Percentiles rank a stretch among this genome's conserved stretches.
phyloP scores from a whole-genome alignment of 2,329 filamentous ascomycete species.

The Aureobasidium vineae region DNA sequence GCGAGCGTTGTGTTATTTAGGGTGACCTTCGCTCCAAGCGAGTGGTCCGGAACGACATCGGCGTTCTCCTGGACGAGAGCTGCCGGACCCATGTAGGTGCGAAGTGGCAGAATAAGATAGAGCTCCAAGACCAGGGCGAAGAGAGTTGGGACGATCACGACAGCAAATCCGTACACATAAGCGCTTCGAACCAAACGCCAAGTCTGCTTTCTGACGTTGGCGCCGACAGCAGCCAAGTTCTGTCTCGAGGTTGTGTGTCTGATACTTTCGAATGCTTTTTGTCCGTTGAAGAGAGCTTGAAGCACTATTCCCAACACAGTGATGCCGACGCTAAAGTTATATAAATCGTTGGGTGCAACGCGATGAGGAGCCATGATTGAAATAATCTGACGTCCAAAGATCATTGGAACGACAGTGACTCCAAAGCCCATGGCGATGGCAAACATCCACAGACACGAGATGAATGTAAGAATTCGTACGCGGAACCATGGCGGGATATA shows the following conservation, averaged over 20 bases:
- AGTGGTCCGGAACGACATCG: slow-evolving; percentile 23
- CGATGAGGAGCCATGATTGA: slow-evolving; percentile 67
- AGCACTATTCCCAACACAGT: slow-evolving; percentile 70
- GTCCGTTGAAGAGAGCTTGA: slow-evolving; percentile 51
- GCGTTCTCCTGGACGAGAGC: neutral
- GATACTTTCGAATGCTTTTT: slow-evolving; percentile 24
- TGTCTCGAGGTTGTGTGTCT: slow-evolving; percentile 30
- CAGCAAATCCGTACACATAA: slow-evolving; percentile 74
- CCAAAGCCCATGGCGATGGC: slow-evolving; percentile 82
- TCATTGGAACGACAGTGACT: slow-evolving; percentile 79
- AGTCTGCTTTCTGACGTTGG: slow-evolving; percentile 30
- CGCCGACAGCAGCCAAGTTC: slow-evolving; percentile 32
- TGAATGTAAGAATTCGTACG: slow-evolving; percentile 76
- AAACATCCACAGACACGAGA: slow-evolving; percentile 89
- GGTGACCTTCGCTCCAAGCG: slow-evolving; percentile 26
- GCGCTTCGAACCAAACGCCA: slow-evolving; percentile 53
- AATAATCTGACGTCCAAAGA: slow-evolving; percentile 80
- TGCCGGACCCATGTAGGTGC: slow-evolving; percentile 63
- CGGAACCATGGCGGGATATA: slow-evolving; percentile 85
- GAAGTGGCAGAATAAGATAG: slow-evolving; percentile 82
- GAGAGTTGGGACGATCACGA: slow-evolving; percentile 76
- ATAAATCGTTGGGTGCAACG: slow-evolving; percentile 86
- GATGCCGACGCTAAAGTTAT: slow-evolving; percentile 88
- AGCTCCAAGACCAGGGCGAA: slow-evolving; percentile 80
- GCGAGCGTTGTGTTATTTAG: neutral